Base-by-base conservation (phyloP, 768 basidiomycete species). In the Russula griseocarnosa region DNA sequence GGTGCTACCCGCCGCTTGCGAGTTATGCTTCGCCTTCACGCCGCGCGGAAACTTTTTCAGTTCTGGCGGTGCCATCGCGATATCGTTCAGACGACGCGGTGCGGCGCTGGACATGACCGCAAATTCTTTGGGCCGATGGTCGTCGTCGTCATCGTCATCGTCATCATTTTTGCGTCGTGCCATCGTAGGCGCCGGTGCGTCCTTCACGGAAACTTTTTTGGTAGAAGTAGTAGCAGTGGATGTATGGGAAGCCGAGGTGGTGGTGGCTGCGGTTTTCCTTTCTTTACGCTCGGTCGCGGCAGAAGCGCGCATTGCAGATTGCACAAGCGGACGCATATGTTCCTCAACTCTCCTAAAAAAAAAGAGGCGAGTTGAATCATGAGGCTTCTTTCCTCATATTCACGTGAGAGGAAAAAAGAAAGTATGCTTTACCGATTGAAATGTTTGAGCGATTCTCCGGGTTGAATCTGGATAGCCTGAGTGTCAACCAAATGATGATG, bases 341-440 rank as follows among this genome's bases (percentile, higher is more conserved):
- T 82, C 81, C 71, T 92, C 90, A 3, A 92, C 88, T 46, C 90
- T 82, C 73, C 90, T 91, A n/a, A n/a, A n/a, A n/a, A n/a, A n/a
- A n/a, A 10, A 34, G 3, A 11, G 2, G 2, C 34, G 3, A 34
- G 34, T 11, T n/a, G n/a, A n/a, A n/a, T n/a, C n/a, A n/a, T n/a
- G n/a, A n/a, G n/a, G n/a, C n/a, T n/a, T n/a, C n/a, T n/a, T n/a
- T n/a, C n/a, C n/a, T n/a, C n/a, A n/a, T n/a, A 22, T 0, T 38
- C n/a, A n/a, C 40, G 24, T 26, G 53, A 36, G 34, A 32, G 20
- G 18, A 7, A 28, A 7, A 11, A 32, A 14, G 9, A 40, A 40
- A 38, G 24, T 20, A 53, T 82, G 57, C 0, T 11, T 7, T 68
- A 90, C 90, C 83, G 78, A 72, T 90, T 87, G 73, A 91, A 92